These are phyloP conservation scores for Naematelia encephala DNA, from an alignment of 768 basidiomycete species.

Conservation along the genomic window DNA sequence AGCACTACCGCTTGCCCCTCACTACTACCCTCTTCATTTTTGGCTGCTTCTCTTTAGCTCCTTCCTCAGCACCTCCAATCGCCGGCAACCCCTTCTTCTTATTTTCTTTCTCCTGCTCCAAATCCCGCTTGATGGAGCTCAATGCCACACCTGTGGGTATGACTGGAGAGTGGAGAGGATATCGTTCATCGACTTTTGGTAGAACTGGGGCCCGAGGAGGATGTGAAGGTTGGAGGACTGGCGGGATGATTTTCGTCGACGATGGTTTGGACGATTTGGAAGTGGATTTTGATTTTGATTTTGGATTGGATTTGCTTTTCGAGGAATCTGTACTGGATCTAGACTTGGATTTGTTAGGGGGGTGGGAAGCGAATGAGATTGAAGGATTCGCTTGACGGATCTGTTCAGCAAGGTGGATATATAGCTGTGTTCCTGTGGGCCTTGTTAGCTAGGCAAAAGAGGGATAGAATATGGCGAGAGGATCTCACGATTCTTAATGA, in stretches of 20 bases:
- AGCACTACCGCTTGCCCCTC: conserved; percentile 43
- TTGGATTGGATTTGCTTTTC: conserved; percentile 26
- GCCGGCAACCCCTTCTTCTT: conserved; percentile 51
- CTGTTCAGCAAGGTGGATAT: conserved; percentile 42
- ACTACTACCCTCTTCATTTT: conserved; percentile 51
- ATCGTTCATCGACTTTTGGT: conserved; percentile 67
- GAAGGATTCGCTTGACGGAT: conserved; percentile 37
- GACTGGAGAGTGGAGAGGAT: conserved; percentile 77
- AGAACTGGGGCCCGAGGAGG: conserved; percentile 71
- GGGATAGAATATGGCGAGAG: conserved; percentile 79
- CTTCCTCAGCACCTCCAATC: conserved; percentile 17
- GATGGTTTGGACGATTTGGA: conserved; percentile 19
- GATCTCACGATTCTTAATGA: conserved; percentile 52
- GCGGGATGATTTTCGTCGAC: conserved; percentile 41
- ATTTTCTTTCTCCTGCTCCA: conserved; percentile 59
- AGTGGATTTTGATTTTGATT: conserved; percentile 16
- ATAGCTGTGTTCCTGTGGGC: conserved; percentile 53
- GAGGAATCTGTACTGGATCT: conserved; percentile 10
- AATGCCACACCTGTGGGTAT: conserved; percentile 73
- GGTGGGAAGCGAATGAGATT: conserved; percentile 8
- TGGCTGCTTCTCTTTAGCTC: conserved; percentile 30
- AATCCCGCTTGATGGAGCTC: conserved; percentile 79
- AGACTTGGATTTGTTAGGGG: conserved; percentile 13
- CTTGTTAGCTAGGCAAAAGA: conserved; percentile 82
- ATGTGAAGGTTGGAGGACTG: conserved; percentile 49